Base-by-base conservation (phyloP, 306 rosid genomes). In the Rosa chinensis region DNA sequence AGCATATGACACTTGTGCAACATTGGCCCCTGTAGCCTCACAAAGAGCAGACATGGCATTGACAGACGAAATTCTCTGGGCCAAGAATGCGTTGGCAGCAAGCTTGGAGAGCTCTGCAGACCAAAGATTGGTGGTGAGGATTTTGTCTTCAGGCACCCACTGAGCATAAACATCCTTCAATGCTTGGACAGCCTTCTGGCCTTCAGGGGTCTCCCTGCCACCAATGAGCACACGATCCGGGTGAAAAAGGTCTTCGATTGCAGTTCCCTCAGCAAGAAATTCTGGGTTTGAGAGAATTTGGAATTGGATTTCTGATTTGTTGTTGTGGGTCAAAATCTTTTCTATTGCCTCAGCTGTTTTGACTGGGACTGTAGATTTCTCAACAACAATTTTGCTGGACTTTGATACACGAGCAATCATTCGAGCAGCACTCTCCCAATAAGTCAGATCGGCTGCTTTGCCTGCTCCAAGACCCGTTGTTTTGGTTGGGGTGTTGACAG, bases 351-450 rank as follows among this genome's bases (percentile, higher is more conserved):
- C 98, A 0, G 98, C 97, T 45, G 98, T 94, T 89, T 94, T 94
- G 70, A 94, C 98, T 0, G 98, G 98, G 89, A 94, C 97, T 17
- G 97, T 94, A 11, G 98, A 94, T 83, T 94, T 94, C 87, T 94
- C 98, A 0, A 94, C 98, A 20, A 94, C 98, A 77, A 94, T 94
- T 84, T 94, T 94, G 87, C 91, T 91, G 10, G 96, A 92, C 73
- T 90, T 88, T 5, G 98, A 94, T 44, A 94, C 98, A 72, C 92
- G 96, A 10, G 98, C 97, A 68, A 94, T 94, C 97, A 94, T 92
- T 35, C 97, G 96, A 71, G 98, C 97, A 1, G 98, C 98, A 44
- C 97, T 94, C 87, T 94, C 98, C 98, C 98, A 94, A 32, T 94
- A 94, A 23, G 97, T 92, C 79, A 94, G 86, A 86, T 94, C 98